Evolutionary conservation across 768 basidiomycete species (phyloP).

Genomic region (Boletus eberwhitei): DNA sequence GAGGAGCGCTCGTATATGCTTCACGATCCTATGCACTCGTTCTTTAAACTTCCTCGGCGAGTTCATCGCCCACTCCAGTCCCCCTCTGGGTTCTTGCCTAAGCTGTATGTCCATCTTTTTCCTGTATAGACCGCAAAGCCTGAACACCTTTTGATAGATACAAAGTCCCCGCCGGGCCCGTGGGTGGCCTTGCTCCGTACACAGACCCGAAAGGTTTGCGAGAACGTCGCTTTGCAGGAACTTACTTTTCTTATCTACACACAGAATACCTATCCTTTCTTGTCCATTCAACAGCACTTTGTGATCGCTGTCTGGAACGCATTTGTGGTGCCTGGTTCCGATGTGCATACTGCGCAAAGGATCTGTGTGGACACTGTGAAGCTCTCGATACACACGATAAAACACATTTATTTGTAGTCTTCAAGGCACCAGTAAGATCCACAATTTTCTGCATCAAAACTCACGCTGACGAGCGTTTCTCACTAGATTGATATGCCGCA

Average conservation of each 20-base stretch:
- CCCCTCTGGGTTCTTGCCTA: constrained; percentile 60
- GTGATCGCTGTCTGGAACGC: constrained; percentile 80
- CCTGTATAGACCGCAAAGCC: background rate
- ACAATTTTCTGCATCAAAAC: background rate
- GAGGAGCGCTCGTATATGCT: constrained; percentile 73
- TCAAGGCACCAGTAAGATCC: constrained; percentile 71
- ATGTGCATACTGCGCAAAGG: constrained; percentile 83
- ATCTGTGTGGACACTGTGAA: constrained; percentile 86
- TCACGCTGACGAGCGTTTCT: constrained; percentile 8
- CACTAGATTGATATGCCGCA: constrained; percentile 67
- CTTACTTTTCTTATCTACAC: background rate
- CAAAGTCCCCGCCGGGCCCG: constrained; percentile 56
- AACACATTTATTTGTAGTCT: constrained; percentile 80
- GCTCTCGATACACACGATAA: constrained; percentile 76
- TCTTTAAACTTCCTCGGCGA: constrained; percentile 83
- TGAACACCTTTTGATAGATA: constrained; percentile 48
- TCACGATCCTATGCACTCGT: constrained; percentile 83
- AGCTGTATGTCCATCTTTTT: constrained; percentile 44
- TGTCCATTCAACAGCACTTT: constrained; percentile 65
- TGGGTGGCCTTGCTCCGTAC: constrained; percentile 35
- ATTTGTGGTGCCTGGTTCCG: constrained; percentile 90
- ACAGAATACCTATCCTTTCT: constrained; percentile 63
- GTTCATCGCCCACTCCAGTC: constrained; percentile 61
- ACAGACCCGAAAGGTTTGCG: constrained; percentile 55
- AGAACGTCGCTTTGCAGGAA: background rate